A percentile compares a stretch with the other conserved stretches of the same genome.
These are phyloP conservation scores for Starmerella floricola DNA, from an alignment of 805 yeast genomes.

Conservation along the genomic window DNA sequence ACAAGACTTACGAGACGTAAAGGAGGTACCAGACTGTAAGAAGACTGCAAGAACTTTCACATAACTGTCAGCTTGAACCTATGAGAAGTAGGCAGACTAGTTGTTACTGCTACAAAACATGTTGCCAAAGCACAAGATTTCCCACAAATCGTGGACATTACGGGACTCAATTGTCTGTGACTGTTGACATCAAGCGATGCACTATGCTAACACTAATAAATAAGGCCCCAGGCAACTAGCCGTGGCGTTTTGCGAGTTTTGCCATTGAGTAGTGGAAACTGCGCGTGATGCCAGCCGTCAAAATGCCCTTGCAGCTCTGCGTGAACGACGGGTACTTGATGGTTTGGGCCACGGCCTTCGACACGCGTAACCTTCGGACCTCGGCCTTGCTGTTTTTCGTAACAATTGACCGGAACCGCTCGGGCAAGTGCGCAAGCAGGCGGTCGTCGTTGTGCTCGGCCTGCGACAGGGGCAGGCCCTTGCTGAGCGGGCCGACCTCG, in stretches of 20 bases:
- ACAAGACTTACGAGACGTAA: too few relatives aligned
- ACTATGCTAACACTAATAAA: too few relatives aligned
- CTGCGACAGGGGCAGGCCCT: conserved; percentile 27
- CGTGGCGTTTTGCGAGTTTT: conserved; percentile 20
- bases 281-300: conserved; percentile 59
- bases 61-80: too few relatives aligned
- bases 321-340: conserved; percentile 57
- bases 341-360: conserved; percentile 38
- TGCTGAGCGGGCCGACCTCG: conserved; percentile 22
- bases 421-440: conserved; percentile 39
- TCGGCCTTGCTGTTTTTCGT: conserved; percentile 21
- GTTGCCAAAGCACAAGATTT: too few relatives aligned
- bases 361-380: conserved; percentile 25
- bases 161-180: too few relatives aligned
- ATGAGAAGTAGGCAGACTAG: too few relatives aligned
- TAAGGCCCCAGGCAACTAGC: neutral
- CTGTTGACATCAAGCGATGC: too few relatives aligned
- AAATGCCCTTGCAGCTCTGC: conserved; percentile 71
- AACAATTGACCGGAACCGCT: conserved; percentile 36
- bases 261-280: conserved; percentile 20
- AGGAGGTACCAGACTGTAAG: too few relatives aligned
- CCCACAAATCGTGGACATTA: too few relatives aligned
- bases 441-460: conserved; percentile 31
- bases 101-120: too few relatives aligned
- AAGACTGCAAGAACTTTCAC: too few relatives aligned